phyloP scores from a whole-genome alignment of 23 red algal species.

The Gracilaria domingensis region DNA sequence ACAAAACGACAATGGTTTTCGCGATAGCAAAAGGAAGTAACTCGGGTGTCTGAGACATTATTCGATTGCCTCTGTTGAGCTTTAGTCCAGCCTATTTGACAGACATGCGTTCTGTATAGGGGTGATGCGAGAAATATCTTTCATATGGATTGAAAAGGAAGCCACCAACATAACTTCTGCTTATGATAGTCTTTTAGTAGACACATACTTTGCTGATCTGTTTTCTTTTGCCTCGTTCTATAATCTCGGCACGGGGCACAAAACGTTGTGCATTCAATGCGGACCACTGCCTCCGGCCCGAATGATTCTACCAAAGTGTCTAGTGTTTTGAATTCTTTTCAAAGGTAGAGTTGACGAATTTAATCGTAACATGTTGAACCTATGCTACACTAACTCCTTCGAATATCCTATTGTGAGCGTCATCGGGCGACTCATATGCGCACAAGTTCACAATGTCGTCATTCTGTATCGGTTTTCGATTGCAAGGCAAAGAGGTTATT shows the following conservation, averaged over 20 bases:
- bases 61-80: too few species aligned
- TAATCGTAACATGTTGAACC: constrained; percentile 4
- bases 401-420: constrained; percentile 29
- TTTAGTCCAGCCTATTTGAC: too few species aligned
- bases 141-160: too few species aligned
- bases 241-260: constrained; percentile 2
- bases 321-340: constrained; percentile 26
- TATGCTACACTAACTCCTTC: constrained; percentile 16
- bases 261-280: background rate
- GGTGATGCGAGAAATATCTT: too few species aligned
- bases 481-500: background rate
- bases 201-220: background rate
- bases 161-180: too few species aligned
- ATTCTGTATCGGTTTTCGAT: constrained; percentile 15
- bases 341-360: constrained; percentile 23
- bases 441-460: background rate
- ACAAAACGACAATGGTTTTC: too few species aligned
- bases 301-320: background rate
- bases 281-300: constrained; percentile 25
- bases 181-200: background rate
- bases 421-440: background rate
- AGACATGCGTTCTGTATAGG: too few species aligned
- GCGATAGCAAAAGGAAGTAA: too few species aligned
- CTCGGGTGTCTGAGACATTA: too few species aligned
- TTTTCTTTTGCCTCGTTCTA: background rate